Evolutionary conservation across 208 protist genomes (phyloP), one percentile per base, ranked within the genome.

Genomic region (Crithidia sp.): DNA sequence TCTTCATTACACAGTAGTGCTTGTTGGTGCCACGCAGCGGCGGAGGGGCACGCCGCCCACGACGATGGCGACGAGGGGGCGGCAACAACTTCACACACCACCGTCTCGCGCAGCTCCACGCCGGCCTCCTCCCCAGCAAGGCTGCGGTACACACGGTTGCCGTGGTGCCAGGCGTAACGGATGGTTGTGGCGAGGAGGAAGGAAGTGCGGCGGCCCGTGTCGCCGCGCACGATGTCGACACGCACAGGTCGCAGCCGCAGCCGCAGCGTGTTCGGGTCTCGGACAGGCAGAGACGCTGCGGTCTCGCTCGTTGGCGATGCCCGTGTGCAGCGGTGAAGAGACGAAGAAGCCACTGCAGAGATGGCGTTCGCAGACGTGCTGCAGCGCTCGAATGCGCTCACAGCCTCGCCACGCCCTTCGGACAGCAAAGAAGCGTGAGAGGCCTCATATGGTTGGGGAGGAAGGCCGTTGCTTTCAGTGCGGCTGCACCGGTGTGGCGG

Each of bases 221-320:
- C 74, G 49, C 74, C 74, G n/a, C 79, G 74, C 37, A 84, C 67
- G 17, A 80, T 69, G 7, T 54, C 65, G 43, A 84, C 39, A 36
- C 60, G 53, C 4, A 80, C 19, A 7, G 72, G 39, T 6, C 79
- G 74, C 8, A 77, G 75, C 3, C 54, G 76, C 53, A 81, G 63
- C 56, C 56, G 63, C 16, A 87, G 44, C 55, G 76, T 73, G 52
- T 77, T 37, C 28, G 1, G 28, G 28, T 28, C 28, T 28, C 28
- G 28, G 28, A 28, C 28, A 28, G 28, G 28, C 28, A 28, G 28
- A 28, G 28, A 28, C 28, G 28, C 28, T 28, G 28, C 28, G 28
- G 28, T 28, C 28, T 28, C 28, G 28, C 28, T 28, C 28, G 28
- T 28, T 28, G 28, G 28, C 28, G 28, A 28, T 28, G 28, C 28